Base-by-base conservation (phyloP, 2,329 filamentous ascomycete species). In the Fusarium nematophilum region DNA sequence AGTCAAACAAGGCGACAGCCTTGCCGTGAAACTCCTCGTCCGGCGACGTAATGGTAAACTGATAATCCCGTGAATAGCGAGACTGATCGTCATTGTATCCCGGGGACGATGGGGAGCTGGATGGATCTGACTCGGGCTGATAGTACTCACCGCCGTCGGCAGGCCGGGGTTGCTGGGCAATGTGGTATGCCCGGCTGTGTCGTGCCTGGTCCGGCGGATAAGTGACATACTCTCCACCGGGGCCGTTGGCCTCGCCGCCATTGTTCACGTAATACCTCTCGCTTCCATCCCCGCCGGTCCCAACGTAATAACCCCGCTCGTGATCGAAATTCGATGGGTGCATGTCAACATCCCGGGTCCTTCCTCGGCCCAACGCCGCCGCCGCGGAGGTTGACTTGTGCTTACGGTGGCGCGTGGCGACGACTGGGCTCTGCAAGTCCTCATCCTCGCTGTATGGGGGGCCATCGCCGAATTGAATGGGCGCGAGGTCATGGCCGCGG, bases 21-120 rank as follows among this genome's bases (percentile, higher is more conserved):
- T 96, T 97, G 42, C 95, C 95, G 71, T 97, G 93, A 86, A 97
- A 97, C 75, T 98, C 93, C 77, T 98, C 94, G 73, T 98, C 95
- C 5, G 93, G 93, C 11, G 92, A 96, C 13, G 92, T 94, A 67
- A 97, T 96, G 14, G 92, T 96, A 74, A 97, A 97, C 68, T 96
- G 91, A 73, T 96, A 97, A 75, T 97, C 92, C 64, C 91, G 87
- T 38, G 92, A 96, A 75, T 93, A 96, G 68, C 93, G 86, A 50
- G 89, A 91, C 72, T 92, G 85, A 70, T 93, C 85, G 54, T 84
- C 80, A 52, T 77, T 80, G 58, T 80, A 82, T 25, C 81, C 81
- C 2, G 86, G 85, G 8, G 86, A 89, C 13, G 86, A 87, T 36
- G 81, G 78, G 25, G 79, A 75, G 73, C 84, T 87, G 13, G 85